Evolutionary conservation across 306 rosid species (phyloP), one percentile per base, ranked within the genome.

Genomic region (Crataegus laevigata): DNA sequence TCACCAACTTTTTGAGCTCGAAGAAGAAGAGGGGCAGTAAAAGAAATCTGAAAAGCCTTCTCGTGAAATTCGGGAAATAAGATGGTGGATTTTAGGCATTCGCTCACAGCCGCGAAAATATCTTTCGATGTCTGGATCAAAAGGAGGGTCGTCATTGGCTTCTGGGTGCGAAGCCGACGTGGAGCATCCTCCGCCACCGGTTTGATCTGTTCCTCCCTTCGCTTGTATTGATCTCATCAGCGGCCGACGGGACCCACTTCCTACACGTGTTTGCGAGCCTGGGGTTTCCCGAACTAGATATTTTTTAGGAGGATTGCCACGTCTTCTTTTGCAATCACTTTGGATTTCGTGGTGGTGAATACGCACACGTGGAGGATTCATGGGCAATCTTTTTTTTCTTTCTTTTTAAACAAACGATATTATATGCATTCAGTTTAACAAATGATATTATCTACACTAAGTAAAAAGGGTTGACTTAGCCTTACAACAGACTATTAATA

Each of bases 111-210:
- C 75, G 64, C 80, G 71, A n/a, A 77, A 29, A 65, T 63, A 72
- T 78, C 66, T 79, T 18, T 62, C 40, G 4, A 70, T 42, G 36
- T 18, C 30, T 36, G 47, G 79, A 86, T 89, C 89, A 60, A 80
- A 80, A 82, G 85, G 81, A 22, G 3, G 77, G 78, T 64, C 40
- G 85, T 61, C 80, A 79, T 79, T 85, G 83, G 80, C 50, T 47
- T 50, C 32, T 15, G 58, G 69, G 52, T 72, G 58, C 3, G 3
- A 1, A 2, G 52, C 6, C 73, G 83, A 88, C 83, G 90, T 90
- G 96, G 88, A 71, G 0, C 2, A 5, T 3, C 69, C 0, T 65
- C 25, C 13, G 74, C 92, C 90, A 77, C 77, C 55, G 32, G 2
- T 77, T 83, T 36, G 12, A 40, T 40, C 2, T 64, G 76, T 67